Evolutionary conservation across 2,329 filamentous ascomycete genomes (phyloP).

Genomic region (Exophiala oligosperma): DNA sequence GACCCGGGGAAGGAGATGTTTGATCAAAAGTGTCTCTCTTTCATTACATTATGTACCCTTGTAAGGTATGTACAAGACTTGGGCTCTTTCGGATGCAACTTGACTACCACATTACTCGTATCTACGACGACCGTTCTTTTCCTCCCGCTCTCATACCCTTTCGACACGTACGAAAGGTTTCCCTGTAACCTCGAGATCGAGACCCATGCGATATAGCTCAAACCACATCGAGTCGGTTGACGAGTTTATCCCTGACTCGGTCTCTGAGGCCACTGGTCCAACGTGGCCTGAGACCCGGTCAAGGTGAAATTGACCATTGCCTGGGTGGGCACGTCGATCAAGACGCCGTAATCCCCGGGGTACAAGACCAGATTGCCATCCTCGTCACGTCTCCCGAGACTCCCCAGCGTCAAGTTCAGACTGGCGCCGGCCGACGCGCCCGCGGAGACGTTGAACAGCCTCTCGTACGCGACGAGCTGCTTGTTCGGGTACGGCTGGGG

Average conservation of each 20-base stretch:
- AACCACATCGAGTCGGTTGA: too few relatives aligned
- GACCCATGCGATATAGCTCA: too few relatives aligned
- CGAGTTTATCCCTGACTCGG: slow-evolving; percentile 6
- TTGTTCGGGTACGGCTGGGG: slow-evolving; percentile 45
- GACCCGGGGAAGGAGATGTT: too few relatives aligned
- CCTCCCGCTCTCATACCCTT: too few relatives aligned
- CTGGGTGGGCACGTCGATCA: slow-evolving; percentile 42
- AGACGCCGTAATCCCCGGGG: slow-evolving; percentile 43
- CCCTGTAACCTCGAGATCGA: too few relatives aligned
- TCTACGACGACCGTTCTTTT: too few relatives aligned
- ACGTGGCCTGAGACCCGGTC: slow-evolving; percentile 33
- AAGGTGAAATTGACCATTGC: slow-evolving; percentile 35
- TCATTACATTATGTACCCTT: too few relatives aligned
- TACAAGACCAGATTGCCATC: slow-evolving; percentile 42
- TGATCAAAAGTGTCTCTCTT: too few relatives aligned
- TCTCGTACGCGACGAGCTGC: slow-evolving; percentile 42
- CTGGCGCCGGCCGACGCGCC: slow-evolving; percentile 31
- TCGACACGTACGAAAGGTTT: too few relatives aligned
- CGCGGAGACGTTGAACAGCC: slow-evolving; percentile 32
- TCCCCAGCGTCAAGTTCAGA: slow-evolving; percentile 41
- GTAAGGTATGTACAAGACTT: too few relatives aligned
- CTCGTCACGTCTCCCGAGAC: slow-evolving; percentile 39
- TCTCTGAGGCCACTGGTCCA: slow-evolving; percentile 38
- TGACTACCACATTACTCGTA: too few relatives aligned
- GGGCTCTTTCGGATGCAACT: too few relatives aligned